A percentile compares a stretch with the other conserved stretches of the same genome.
These are phyloP conservation scores for Neospermospora avenae DNA, from an alignment of 2,329 filamentous ascomycete genomes.

Conservation along the genomic window DNA sequence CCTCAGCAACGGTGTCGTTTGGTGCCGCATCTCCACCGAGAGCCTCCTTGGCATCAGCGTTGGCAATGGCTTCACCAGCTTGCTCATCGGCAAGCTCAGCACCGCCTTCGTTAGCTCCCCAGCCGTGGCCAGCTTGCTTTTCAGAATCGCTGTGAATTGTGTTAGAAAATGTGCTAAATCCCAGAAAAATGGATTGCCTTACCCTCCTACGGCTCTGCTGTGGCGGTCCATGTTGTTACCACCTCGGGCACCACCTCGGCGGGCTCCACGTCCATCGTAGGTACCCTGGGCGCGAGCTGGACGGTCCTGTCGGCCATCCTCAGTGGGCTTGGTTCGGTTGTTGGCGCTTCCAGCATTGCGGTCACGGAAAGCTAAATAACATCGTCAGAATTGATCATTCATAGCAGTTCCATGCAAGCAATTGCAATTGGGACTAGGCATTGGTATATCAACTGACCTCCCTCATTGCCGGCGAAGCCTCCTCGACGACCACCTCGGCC, in stretches of 20 bases:
- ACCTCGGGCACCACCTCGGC: constrained; percentile 34
- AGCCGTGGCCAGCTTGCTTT: constrained; percentile 85
- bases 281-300: constrained; percentile 48
- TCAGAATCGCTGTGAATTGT: constrained; percentile 61
- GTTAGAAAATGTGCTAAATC: constrained; percentile 19
- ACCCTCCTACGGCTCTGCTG: constrained; percentile 34
- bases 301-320: constrained; percentile 61
- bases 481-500: constrained; percentile 42
- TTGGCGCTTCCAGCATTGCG: constrained; percentile 73
- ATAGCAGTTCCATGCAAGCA: neutral
- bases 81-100: constrained; percentile 89
- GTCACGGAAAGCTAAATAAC: constrained; percentile 75
- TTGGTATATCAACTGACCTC: constrained; percentile 60
- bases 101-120: constrained; percentile 79
- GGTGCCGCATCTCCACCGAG: constrained; percentile 46
- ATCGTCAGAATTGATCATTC: neutral
- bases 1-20: constrained; percentile 37
- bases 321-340: constrained; percentile 79
- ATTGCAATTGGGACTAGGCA: neutral
- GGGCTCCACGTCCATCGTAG: constrained; percentile 55
- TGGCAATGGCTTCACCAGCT: constrained; percentile 84
- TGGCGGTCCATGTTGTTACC: constrained; percentile 37
- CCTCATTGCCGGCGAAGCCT: constrained; percentile 73
- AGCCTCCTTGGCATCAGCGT: constrained; percentile 75
- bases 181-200: constrained; percentile 15